Evolutionary conservation across 2,329 filamentous ascomycete genomes (phyloP), one percentile per base, ranked within the genome.

Genomic region (Penicillium sp.): DNA sequence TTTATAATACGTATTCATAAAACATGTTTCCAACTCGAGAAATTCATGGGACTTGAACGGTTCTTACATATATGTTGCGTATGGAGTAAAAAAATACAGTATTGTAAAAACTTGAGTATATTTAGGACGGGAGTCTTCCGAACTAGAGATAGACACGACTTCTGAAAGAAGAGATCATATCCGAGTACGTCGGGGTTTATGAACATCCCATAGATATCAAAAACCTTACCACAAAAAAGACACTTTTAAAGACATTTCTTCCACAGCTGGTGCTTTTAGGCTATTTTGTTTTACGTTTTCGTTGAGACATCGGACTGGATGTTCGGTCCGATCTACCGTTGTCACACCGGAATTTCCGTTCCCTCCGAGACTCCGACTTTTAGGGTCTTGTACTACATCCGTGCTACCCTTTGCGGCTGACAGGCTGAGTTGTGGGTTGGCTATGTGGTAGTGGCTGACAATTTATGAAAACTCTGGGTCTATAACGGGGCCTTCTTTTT

Each of bases 291-390:
- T 19, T 7, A 6, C 2, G 4, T 45, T 42, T 27, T 19, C 14
- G 11, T 49, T 19, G 24, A 9, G 5, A 14, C 35, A 45, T 62
- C 56, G 60, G 60, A 60, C 37, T 43, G 9, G 51, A 64, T 29
- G 45, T 56, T 62, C 52, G 45, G 19, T 22, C 61, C 61, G 60
- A 61, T 42, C 43, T 24, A 26, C 6, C 21, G 22, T 5, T 44
- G 16, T 27, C 22, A 26, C 33, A 21, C 52, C 63, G 63, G 63
- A 65, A 65, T 26, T 65, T 65, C 55, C 63, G 60, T 55, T 49
- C 52, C 58, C 43, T 52, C 64, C 64, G 64, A 66, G 13, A 14
- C 50, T 61, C 63, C 63, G 63, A 53, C 9, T 6, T 21, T 5
- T 19, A 27, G 35, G 37, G 16, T 10, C 10, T n/a, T 45, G 13